Evolutionary conservation across 2,329 filamentous ascomycete species (phyloP).

Genomic region (Phaeosphaeriaceae sp.): DNA sequence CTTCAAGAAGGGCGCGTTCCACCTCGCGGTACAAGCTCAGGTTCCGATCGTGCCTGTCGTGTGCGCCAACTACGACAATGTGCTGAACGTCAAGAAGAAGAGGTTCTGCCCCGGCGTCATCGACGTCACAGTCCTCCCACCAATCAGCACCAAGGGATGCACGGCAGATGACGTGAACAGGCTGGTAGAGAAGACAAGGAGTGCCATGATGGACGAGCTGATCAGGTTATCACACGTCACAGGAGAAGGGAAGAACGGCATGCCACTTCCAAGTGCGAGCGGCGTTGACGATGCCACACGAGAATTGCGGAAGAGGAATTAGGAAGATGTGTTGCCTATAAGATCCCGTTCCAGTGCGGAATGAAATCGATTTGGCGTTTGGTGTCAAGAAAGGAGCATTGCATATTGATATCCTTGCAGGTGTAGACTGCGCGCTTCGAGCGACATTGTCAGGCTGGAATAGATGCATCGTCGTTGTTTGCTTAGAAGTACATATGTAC

Average conservation of each 20-base stretch:
- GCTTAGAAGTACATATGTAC: neutral
- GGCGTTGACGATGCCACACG: constrained; percentile 23
- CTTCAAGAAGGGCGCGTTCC: constrained; percentile 99
- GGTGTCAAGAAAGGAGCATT: neutral
- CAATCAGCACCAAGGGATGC: constrained; percentile 46
- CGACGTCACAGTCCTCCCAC: constrained; percentile 57
- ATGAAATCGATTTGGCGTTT: constrained; percentile 1
- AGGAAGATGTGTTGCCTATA: neutral
- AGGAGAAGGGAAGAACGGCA: constrained; percentile 28
- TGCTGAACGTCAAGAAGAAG: constrained; percentile 56
- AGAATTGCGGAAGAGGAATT: constrained; percentile 39
- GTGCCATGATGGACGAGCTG: constrained; percentile 48
- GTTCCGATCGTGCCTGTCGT: constrained; percentile 88
- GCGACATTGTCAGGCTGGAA: neutral
- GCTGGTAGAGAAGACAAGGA: constrained; percentile 39
- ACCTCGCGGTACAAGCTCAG: constrained; percentile 90
- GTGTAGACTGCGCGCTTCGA: neutral
- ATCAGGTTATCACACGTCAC: constrained; percentile 41
- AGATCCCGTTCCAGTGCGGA: neutral
- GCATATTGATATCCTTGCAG: constrained; percentile 1
- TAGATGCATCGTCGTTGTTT: neutral
- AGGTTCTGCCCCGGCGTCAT: constrained; percentile 58
- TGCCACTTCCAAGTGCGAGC: constrained; percentile 32
- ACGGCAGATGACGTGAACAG: constrained; percentile 45
- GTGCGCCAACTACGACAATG: constrained; percentile 59